Evolutionary conservation across 768 basidiomycete species (phyloP), one percentile per base, ranked within the genome.

Genomic region (Zangia roseola): DNA sequence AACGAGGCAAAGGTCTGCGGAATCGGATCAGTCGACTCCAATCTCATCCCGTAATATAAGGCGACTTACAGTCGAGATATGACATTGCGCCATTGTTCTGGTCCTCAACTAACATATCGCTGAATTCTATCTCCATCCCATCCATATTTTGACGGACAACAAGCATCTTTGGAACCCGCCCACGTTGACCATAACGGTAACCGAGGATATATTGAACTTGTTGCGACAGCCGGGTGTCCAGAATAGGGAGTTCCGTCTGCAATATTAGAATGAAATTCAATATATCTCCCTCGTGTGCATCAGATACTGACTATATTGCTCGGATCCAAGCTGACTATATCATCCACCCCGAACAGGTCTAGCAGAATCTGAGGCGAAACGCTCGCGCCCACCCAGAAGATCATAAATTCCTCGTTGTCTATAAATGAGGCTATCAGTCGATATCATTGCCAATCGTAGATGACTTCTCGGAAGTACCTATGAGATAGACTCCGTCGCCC

Each of bases 31-130:
- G 42, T 40, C 10, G 17, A 28, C 12, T 31, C 38, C 26, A 31
- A n/a, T 16, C 10, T 31, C 17, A 24, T 26, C 28, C 21, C 28
- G 40, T 43, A 34, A 45, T 43, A 40, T 6, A 47, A 33, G 19
- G 37, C 39, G 6, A 75, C 84, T 55, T 60, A 95, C 93, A 94
- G 64, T 97, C 92, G 6, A 85, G 69, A 69, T 95, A 97, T 1
- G 90, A 86, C 83, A 94, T 80, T 0, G 86, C 87, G n/a, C 90
- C 94, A 59, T 95, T 97, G 63, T 99, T 99, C 65, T 87, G 82
- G 69, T 99, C 97, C 72, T 99, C 97, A 21, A 97, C 84, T 12
- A 99, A 77, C 89, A 97, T 89, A 70, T 99, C 97, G 55, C 88
- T 89, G 60, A 95, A 97, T 67, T 98, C 97, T 38, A 98, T 81